phyloP scores from a whole-genome alignment of 768 basidiomycete genomes.

The Boletus sp. region DNA sequence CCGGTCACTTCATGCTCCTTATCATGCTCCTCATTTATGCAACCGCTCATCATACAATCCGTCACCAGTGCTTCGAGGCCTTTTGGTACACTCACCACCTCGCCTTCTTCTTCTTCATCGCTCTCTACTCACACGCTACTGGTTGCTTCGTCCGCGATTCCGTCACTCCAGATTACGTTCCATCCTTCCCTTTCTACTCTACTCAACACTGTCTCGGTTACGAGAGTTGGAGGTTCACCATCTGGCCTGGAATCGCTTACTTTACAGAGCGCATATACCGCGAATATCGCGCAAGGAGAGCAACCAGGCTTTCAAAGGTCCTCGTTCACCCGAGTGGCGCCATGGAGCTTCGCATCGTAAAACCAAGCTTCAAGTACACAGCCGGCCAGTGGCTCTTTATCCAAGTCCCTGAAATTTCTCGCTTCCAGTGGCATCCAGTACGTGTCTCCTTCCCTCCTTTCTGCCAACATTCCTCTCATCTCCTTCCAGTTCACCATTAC shows the following conservation, averaged over 20 bases:
- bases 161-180: conserved; percentile 63
- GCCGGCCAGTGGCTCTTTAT: conserved; percentile 91
- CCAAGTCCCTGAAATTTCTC: conserved; percentile 82
- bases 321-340: conserved; percentile 88
- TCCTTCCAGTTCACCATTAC: conserved; percentile 83
- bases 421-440: conserved; percentile 93
- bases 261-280: conserved; percentile 84
- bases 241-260: conserved; percentile 90
- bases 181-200: conserved; percentile 82
- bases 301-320: conserved; percentile 80
- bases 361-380: conserved; percentile 89
- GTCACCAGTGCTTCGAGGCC: conserved; percentile 86
- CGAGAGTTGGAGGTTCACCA: conserved; percentile 83
- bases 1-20: conserved; percentile 93
- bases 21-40: conserved; percentile 93
- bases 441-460: conserved; percentile 28
- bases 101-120: conserved; percentile 92
- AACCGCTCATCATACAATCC: conserved; percentile 86
- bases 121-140: conserved; percentile 84
- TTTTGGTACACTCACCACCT: conserved; percentile 98
- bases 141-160: conserved; percentile 94
- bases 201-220: conserved; percentile 90
- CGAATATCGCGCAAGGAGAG: conserved; percentile 73
- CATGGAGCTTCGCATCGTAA: conserved; percentile 91
- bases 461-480: not conserved